A percentile compares a stretch with the other conserved stretches of the same genome.
Evolutionary conservation across 1,139 yeast genomes (phyloP).

Genomic region (Yamadazyma kanchanaburiensis): DNA sequence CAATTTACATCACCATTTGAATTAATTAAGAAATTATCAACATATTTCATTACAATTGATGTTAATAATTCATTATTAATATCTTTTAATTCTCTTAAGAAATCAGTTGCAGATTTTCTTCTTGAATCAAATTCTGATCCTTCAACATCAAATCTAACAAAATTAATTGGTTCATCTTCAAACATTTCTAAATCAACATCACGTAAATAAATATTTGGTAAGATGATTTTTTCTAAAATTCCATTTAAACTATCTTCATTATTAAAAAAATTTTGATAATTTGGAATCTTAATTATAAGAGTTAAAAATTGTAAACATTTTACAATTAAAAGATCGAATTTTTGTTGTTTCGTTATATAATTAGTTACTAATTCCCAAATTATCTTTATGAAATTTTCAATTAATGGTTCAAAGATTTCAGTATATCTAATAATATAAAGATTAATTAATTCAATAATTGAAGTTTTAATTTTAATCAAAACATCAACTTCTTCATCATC

Average conservation of each 20-base stretch:
- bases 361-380: conserved; percentile 76
- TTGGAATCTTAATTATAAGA: conserved; percentile 70
- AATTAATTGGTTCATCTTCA: conserved; percentile 96
- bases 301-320: conserved; percentile 80
- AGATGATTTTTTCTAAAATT: conserved; percentile 75
- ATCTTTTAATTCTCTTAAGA: conserved; percentile 80
- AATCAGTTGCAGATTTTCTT: conserved; percentile 87
- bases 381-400: conserved; percentile 74
- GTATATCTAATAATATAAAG: conserved; percentile 88
- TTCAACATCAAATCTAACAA: conserved; percentile 86
- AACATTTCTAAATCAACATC: conserved; percentile 87
- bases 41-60: conserved; percentile 71
- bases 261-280: conserved; percentile 57
- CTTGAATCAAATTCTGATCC: conserved; percentile 94
- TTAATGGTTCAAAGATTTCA: conserved; percentile 78
- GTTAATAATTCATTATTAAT: conserved; percentile 76
- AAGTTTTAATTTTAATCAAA: conserved; percentile 71
- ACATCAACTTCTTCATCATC: conserved; percentile 75
- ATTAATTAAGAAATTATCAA: conserved; percentile 58
- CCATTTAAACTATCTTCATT: conserved; percentile 68
- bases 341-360: conserved; percentile 61
- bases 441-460: conserved; percentile 81
- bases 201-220: conserved; percentile 84
- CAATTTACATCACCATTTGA: conserved; percentile 49
- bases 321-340: conserved; percentile 81